A percentile compares a stretch with the other conserved stretches of the same genome.
These are phyloP conservation scores for Fibroporia radiculosa DNA, from an alignment of 768 basidiomycete species.

Conservation along the genomic window DNA sequence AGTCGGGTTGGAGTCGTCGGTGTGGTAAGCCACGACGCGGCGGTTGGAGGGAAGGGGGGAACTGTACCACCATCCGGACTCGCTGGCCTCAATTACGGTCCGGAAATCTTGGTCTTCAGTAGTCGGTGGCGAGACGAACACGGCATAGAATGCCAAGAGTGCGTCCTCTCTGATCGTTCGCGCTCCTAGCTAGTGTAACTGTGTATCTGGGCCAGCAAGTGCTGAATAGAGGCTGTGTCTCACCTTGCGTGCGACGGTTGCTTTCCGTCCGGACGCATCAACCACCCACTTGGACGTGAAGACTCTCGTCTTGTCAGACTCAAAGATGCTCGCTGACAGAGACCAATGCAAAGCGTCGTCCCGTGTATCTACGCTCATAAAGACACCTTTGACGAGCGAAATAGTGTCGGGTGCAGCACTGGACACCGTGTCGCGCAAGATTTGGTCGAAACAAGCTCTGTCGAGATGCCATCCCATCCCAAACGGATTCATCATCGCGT, in stretches of 20 bases:
- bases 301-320: background rate
- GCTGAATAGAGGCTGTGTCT: background rate
- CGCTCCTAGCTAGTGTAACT: conserved; percentile 19
- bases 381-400: background rate
- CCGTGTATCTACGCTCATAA: background rate
- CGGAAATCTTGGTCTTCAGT: conserved; percentile 22
- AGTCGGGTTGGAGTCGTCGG: conserved; percentile 17
- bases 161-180: conserved; percentile 15
- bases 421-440: conserved; percentile 14
- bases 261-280: conserved; percentile 31
- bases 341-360: background rate
- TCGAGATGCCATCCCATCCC: conserved; percentile 29
- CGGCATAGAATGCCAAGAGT: conserved; percentile 25
- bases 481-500: conserved; percentile 27
- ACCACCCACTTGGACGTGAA: conserved; percentile 24
- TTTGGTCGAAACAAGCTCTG: conserved; percentile 26
- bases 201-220: background rate
- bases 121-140: conserved; percentile 13
- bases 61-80: conserved; percentile 29
- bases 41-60: conserved; percentile 22
- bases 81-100: conserved; percentile 29
- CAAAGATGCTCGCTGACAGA: background rate
- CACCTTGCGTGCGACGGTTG: conserved; percentile 23
- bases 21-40: conserved; percentile 28
- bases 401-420: background rate